Percentiles rank a stretch among this genome's conserved stretches.
Conservation (phyloP, 139 green algal genomes). For the Micractinium conductrix region DNA sequence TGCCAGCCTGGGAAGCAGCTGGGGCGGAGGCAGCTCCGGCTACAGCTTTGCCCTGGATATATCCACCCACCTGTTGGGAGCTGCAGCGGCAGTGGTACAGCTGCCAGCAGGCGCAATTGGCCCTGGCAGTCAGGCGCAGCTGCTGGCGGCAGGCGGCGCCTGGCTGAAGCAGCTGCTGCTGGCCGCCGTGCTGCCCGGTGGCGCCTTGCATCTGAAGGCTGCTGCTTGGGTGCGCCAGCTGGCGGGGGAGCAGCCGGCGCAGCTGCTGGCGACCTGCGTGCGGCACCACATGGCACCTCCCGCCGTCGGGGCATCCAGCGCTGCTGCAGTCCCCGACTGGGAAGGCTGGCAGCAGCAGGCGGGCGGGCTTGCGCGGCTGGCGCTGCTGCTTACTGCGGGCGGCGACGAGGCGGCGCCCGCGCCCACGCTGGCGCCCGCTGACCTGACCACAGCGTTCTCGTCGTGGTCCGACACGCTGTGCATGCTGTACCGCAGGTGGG, state of each 20-base stretch:
- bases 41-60: neutral
- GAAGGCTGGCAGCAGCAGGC: constrained; percentile 9
- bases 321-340: neutral
- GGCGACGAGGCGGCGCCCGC: neutral
- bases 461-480: neutral
- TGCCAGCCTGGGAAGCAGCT: neutral
- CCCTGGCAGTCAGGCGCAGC: neutral
- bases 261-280: neutral
- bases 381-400: neutral
- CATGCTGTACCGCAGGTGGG: constrained; percentile 1
- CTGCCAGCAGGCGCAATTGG: neutral
- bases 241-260: constrained; percentile 1
- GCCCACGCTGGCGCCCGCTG: neutral
- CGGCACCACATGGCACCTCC: neutral
- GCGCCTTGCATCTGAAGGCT: neutral
- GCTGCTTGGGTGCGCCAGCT: neutral
- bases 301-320: neutral
- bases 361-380: neutral
- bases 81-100: neutral
- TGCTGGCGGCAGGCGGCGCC: neutral
- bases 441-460: neutral
- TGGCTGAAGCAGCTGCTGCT: constrained; percentile 30
- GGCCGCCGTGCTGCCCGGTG: constrained; percentile 11
- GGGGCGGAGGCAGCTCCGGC: neutral
- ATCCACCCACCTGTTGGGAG: constrained; percentile 3